phyloP scores from a whole-genome alignment of 345 rosid species.

The Anacardium occidentale region DNA sequence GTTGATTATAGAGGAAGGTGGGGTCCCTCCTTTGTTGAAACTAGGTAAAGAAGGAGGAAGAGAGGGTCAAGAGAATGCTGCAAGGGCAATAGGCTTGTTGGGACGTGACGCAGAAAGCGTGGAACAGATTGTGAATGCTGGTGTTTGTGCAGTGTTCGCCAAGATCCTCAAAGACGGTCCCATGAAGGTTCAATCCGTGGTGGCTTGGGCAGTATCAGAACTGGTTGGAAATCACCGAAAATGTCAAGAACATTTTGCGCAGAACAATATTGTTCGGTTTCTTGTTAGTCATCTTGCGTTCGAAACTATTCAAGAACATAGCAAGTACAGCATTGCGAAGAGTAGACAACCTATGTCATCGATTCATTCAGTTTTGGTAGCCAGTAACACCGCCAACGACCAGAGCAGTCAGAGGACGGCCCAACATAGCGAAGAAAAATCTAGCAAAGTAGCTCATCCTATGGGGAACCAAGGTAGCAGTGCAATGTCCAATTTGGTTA shows the following conservation, averaged over 20 bases:
- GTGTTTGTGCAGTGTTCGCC: constrained; percentile 69
- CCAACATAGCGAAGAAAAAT: constrained; percentile 23
- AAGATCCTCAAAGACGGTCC: constrained; percentile 80
- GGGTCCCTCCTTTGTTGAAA: constrained; percentile 72
- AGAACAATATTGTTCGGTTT: constrained; percentile 67
- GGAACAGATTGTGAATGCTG: constrained; percentile 72
- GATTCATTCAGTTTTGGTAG: constrained; percentile 52
- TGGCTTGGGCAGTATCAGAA: constrained; percentile 77
- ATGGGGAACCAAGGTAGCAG: constrained; percentile 38
- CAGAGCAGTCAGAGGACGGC: background rate
- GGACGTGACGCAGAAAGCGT: constrained; percentile 76
- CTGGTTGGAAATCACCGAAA: constrained; percentile 59
- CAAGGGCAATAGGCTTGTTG: constrained; percentile 70
- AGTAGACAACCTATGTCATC: constrained; percentile 47
- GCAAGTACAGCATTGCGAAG: constrained; percentile 48
- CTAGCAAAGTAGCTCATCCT: constrained; percentile 37
- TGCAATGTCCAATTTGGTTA: constrained; percentile 50
- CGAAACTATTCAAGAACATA: constrained; percentile 81
- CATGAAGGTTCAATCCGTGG: constrained; percentile 70
- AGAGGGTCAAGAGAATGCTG: constrained; percentile 84
- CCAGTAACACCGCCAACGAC: constrained; percentile 28
- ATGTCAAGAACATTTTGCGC: constrained; percentile 74
- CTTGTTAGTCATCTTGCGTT: constrained; percentile 88
- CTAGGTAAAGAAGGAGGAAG: constrained; percentile 68
- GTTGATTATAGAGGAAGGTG: constrained; percentile 86